A percentile compares a stretch with the other conserved stretches of the same genome.
phyloP scores from a whole-genome alignment of 129 eudicot species.

The Tagetes erecta region DNA sequence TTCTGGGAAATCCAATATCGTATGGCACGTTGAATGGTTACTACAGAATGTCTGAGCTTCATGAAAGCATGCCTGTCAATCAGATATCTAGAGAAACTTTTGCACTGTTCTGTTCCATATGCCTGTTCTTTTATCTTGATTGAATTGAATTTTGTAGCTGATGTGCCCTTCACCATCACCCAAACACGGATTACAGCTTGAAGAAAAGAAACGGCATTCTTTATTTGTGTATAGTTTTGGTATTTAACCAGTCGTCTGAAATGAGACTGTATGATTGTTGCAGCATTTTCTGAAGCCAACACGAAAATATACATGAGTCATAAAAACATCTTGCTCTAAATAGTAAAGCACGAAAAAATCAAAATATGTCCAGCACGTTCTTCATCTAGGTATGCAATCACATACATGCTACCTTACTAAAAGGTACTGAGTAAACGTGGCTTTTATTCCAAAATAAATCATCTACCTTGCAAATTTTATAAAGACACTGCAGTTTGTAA shows the following conservation, averaged over 20 bases:
- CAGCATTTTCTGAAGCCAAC: conserved; percentile 61
- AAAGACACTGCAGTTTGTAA: neutral
- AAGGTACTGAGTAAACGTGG: neutral
- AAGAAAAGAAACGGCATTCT: conserved; percentile 47
- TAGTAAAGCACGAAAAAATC: conserved; percentile 9
- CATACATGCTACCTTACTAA: conserved; percentile 3
- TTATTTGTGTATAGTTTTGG: conserved; percentile 38
- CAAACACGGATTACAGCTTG: conserved; percentile 51
- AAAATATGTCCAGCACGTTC: neutral
- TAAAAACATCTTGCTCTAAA: conserved; percentile 5
- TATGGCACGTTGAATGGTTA: conserved; percentile 49
- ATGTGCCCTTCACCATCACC: conserved; percentile 40
- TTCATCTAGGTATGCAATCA: neutral
- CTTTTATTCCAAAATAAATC: neutral
- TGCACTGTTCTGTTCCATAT: conserved; percentile 35
- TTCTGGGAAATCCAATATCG: conserved; percentile 45
- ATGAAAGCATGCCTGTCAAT: conserved; percentile 57
- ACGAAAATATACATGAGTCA: conserved; percentile 12
- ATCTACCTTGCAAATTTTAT: neutral
- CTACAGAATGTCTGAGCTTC: conserved; percentile 37
- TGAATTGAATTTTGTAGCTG: conserved; percentile 11
- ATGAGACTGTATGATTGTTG: conserved; percentile 61
- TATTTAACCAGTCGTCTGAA: conserved; percentile 44
- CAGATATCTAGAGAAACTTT: conserved; percentile 30
- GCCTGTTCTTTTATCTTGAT: conserved; percentile 36